Base-by-base conservation (phyloP, 148 eudicot genomes). In the Euryodendron excelsum region DNA sequence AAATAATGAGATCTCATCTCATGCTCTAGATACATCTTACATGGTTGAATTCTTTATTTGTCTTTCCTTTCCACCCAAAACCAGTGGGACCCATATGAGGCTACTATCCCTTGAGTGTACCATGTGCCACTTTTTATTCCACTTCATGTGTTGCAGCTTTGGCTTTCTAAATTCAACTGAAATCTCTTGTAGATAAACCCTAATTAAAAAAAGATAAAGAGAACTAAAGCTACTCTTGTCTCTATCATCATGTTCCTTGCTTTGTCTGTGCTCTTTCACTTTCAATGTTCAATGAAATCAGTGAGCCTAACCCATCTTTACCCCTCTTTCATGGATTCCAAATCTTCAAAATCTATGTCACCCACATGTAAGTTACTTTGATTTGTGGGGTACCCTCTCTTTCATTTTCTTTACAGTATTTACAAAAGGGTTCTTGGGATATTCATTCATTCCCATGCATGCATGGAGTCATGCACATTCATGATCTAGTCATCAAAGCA, bases 401-500 rank as follows among this genome's bases (percentile, higher is more conserved):
- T 28, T 44, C 37, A 36, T 44, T 78, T 53, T 56, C 23, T 31
- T 65, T 69, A 45, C 59, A 15, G 31, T 69, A 79, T 66, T 48
- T 63, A 79, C 79, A 73, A 75, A 59, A 11, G 77, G 13, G 2
- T 33, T 15, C 4, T n/a, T 11, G 23, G 92, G 90, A 88, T 88
- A 88, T 88, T 85, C 87, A 84, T 48, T n/a, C n/a, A n/a, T n/a
- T n/a, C n/a, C n/a, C n/a, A n/a, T 34, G 6, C 66, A 10, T 70
- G n/a, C 47, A 68, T 78, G 74, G 76, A 74, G 80, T 63, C 63
- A 63, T 82, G 64, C 71, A 53, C 78, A 75, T 70, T 81, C 84
- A 84, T n/a, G n/a, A 64, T 78, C 88, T 80, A 87, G 88, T 86
- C 88, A 86, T 62, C 78, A n/a, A 79, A 81, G 87, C 89, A 73